These are phyloP conservation scores for Trichosanthes cucumerina DNA, from an alignment of 306 rosid genomes.

Conservation along the genomic window DNA sequence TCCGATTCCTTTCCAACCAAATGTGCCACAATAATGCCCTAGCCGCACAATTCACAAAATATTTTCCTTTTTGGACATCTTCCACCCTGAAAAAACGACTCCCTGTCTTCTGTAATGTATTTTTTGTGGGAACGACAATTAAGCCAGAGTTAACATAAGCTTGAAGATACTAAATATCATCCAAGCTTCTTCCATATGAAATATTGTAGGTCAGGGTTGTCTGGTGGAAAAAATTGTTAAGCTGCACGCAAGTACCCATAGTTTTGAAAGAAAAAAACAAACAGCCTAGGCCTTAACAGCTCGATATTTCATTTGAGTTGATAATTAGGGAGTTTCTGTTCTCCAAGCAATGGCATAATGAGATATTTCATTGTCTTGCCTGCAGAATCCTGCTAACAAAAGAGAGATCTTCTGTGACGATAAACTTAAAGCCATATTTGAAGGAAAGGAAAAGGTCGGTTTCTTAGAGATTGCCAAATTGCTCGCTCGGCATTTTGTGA, in stretches of 20 bases:
- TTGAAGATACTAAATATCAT: not conserved
- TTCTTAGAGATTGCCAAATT: slow-evolving; percentile 32
- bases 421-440: slow-evolving; percentile 33
- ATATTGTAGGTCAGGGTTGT: not conserved
- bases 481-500: slow-evolving; percentile 27
- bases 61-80: too few relatives aligned
- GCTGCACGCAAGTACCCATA: not conserved
- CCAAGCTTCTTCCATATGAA: not conserved
- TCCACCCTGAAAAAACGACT: not conserved
- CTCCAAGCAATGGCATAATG: not conserved
- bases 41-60: not conserved
- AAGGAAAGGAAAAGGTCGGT: slow-evolving; percentile 29
- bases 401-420: slow-evolving; percentile 37
- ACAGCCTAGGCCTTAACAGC: not conserved
- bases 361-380: not conserved
- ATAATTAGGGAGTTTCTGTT: not conserved
- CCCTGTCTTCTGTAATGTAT: not conserved
- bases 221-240: not conserved
- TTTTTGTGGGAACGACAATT: not conserved
- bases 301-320: not conserved
- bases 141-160: not conserved
- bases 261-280: not conserved
- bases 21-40: not conserved
- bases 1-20: not conserved
- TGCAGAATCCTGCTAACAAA: slow-evolving; percentile 37